Conservation (phyloP, 805 yeast genomes). For the Lipomyces kockii region DNA sequence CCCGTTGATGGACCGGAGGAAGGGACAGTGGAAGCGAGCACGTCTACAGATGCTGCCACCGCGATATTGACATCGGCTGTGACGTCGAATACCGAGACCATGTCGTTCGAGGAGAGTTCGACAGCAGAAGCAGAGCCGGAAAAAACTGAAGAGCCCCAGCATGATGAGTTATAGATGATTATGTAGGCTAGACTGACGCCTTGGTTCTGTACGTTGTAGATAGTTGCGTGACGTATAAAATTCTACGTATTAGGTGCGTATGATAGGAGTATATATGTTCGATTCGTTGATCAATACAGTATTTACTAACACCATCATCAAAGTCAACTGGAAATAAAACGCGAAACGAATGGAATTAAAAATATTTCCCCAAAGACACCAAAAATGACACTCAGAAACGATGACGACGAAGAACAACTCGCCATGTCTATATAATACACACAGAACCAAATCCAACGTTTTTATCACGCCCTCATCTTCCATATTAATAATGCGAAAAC, state of each 20-base stretch:
- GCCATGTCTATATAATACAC: not conserved
- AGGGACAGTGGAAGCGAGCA: not conserved
- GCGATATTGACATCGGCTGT: constrained; percentile 15
- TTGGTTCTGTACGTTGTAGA: not conserved
- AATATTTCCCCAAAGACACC: not conserved
- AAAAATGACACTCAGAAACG: not conserved
- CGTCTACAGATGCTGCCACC: constrained; percentile 4
- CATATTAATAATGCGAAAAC: not conserved
- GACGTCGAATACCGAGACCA: constrained; percentile 9
- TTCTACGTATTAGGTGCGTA: not conserved
- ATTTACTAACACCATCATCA: not conserved
- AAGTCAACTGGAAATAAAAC: not conserved
- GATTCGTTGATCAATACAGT: not conserved
- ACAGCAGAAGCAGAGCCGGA: constrained; percentile 13
- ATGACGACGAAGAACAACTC: not conserved
- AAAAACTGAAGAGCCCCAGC: constrained; percentile 4
- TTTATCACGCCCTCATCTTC: not conserved
- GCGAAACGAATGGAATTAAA: not conserved
- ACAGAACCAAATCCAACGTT: not conserved
- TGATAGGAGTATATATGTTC: not conserved
- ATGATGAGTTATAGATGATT: constrained; percentile 25
- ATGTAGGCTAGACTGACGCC: not conserved
- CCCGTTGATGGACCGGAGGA: constrained; percentile 4
- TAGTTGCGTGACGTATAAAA: not conserved
- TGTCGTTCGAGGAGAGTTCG: constrained; percentile 1